These are phyloP conservation scores for Globisporangium iwayamae DNA, from an alignment of 352 stramenopile genomes.

Conservation along the genomic window DNA sequence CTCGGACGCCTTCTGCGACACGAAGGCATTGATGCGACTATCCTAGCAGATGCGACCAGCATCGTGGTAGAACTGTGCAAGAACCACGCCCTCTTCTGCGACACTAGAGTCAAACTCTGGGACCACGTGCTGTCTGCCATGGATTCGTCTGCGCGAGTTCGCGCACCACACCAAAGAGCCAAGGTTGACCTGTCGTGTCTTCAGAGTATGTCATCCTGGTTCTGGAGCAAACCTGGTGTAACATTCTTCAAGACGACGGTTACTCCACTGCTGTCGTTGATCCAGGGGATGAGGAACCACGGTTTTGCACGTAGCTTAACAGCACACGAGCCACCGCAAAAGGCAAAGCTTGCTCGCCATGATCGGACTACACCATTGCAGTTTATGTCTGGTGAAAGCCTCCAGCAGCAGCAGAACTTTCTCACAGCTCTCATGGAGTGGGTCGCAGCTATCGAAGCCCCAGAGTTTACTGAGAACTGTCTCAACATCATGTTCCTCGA, in stretches of 20 bases:
- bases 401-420: slow-evolving; percentile 20
- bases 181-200: slow-evolving; percentile 21
- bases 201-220: slow-evolving; percentile 27
- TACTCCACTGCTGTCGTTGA: slow-evolving; percentile 16
- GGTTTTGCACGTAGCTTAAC: background rate
- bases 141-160: background rate
- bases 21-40: background rate
- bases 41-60: slow-evolving; percentile 16
- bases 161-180: background rate
- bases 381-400: background rate
- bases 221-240: slow-evolving; percentile 27
- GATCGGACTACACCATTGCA: background rate
- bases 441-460: slow-evolving; percentile 26
- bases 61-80: slow-evolving; percentile 30
- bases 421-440: slow-evolving; percentile 27
- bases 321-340: background rate
- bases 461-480: slow-evolving; percentile 28
- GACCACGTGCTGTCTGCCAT: slow-evolving; percentile 21
- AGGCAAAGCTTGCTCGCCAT: background rate
- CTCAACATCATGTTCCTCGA: slow-evolving; percentile 32
- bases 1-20: slow-evolving; percentile 20
- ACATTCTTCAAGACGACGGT: slow-evolving; percentile 21
- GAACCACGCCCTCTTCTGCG: slow-evolving; percentile 24
- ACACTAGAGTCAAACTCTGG: slow-evolving; percentile 11
- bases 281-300: slow-evolving; percentile 20